A percentile compares a stretch with the other conserved stretches of the same genome.
Evolutionary conservation across 1,284 basidiomycete genomes (phyloP).

Genomic region (Leccinum pachyderme): DNA sequence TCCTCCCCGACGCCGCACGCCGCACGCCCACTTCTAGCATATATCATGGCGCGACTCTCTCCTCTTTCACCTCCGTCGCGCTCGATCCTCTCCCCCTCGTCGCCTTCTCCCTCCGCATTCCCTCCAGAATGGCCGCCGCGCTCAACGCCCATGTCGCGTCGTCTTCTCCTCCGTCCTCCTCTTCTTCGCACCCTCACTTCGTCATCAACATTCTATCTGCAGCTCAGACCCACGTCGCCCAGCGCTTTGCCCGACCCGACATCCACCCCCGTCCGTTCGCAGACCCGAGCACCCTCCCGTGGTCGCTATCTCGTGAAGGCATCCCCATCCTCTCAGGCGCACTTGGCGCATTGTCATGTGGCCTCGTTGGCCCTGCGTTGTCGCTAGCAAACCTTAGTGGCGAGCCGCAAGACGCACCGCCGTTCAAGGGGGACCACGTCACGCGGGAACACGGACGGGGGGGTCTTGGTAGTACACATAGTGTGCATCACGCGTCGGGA

Average conservation of each 20-base stretch:
- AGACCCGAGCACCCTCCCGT: constrained; percentile 20
- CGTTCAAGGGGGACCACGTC: constrained; percentile 13
- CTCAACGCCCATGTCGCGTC: constrained; percentile 40
- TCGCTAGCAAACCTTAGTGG: constrained; percentile 39
- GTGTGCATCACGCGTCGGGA: constrained; percentile 16
- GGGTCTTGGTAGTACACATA: background rate
- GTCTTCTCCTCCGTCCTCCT: constrained; percentile 18
- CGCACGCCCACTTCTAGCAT: constrained; percentile 6
- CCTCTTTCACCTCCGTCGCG: constrained; percentile 89
- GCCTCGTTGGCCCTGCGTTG: constrained; percentile 41
- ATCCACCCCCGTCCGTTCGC: constrained; percentile 51
- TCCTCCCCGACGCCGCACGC: constrained; percentile 31
- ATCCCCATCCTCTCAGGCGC: constrained; percentile 55
- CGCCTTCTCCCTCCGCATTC: constrained; percentile 85
- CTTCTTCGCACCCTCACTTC: constrained; percentile 40
- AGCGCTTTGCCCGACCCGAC: constrained; percentile 63
- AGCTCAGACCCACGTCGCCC: constrained; percentile 52
- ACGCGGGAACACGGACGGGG: background rate
- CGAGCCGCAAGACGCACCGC: constrained; percentile 26
- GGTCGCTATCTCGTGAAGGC: constrained; percentile 45
- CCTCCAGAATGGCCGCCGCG: constrained; percentile 77
- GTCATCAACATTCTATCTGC: constrained; percentile 70
- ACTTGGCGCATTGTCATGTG: constrained; percentile 61
- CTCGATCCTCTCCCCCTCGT: constrained; percentile 85
- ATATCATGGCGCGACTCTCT: constrained; percentile 87